Evolutionary conservation across 2,329 filamentous ascomycete genomes (phyloP), one percentile per base, ranked within the genome.

Genomic region (Cladosporium velox): DNA sequence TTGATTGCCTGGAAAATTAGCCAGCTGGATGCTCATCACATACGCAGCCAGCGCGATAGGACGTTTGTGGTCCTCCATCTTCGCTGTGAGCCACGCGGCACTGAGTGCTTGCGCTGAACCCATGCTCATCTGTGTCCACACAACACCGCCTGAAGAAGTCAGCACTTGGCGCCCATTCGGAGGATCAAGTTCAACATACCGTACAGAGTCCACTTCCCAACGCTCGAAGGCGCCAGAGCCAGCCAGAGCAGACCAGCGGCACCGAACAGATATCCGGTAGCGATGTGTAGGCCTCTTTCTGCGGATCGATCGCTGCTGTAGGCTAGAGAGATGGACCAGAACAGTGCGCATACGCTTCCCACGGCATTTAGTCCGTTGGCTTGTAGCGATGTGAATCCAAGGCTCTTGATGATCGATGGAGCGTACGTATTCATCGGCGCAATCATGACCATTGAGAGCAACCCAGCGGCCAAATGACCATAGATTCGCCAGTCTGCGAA

Each of bases 81-180:
- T 57, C 6, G 52, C 52, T 3, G 52, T 57, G 18, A 57, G 52
- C 52, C 52, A 57, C 6, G 52, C 52, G 11, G 52, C 52, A 15
- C 52, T 57, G 18, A 57, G 52, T 24, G 52, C 52, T 57, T 57
- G 52, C 4, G 52, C 52, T 15, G 52, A 57, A 15, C 52, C 52
- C 52, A 57, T 57, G 11, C 52, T 57, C 52, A 57, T 57, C 30
- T 57, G 52, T n/a, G 52, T 57, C 52, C 52, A 57, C 4, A 57
- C 52, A 24, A 57, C 52, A 24, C 52, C 52, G 18, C 52, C 52
- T 57, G n/a, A 21, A 57, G 8, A 14, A 30, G 30, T 57, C 30
- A 57, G 52, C 30, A 24, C 10, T 6, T 6, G 52, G 24, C 18
- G 7, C 18, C 1, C 3, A 14, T 7, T 30, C 30, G 18, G 1